These are phyloP conservation scores for Aeschynomene evenia DNA, from an alignment of 306 rosid genomes.

Conservation along the genomic window DNA sequence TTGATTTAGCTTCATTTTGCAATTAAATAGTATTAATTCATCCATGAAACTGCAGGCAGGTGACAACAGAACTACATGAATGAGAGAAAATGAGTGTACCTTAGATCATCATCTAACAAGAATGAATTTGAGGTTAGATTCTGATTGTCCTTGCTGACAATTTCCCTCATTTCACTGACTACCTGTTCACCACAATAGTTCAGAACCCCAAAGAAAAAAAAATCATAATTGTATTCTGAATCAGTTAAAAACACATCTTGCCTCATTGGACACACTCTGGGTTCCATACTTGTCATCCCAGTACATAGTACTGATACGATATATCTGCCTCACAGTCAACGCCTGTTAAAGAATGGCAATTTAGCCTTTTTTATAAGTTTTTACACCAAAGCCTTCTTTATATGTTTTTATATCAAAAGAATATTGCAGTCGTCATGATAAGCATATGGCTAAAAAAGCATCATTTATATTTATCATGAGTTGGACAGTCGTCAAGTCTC, in stretches of 20 bases:
- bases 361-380: conserved; percentile 12
- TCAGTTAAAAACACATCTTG: conserved; percentile 50
- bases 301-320: conserved; percentile 97
- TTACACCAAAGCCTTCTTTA: conserved; percentile 7
- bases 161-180: conserved; percentile 95
- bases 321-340: conserved; percentile 92
- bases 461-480: neutral
- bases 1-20: neutral
- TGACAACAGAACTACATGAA: neutral
- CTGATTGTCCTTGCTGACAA: conserved; percentile 82
- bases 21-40: conserved; percentile 3
- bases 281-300: conserved; percentile 99
- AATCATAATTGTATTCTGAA: conserved; percentile 3
- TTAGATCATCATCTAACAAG: conserved; percentile 94
- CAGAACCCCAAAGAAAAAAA: conserved; percentile 9
- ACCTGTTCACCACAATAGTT: conserved; percentile 60
- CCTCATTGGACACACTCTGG: conserved; percentile 98
- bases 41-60: conserved; percentile 10
- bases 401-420: neutral
- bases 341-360: conserved; percentile 51
- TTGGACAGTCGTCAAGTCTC: neutral
- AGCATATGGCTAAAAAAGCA: too few relatives aligned
- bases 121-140: conserved; percentile 92
- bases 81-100: conserved; percentile 50
- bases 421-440: neutral